Evolutionary conservation across 805 yeast genomes (phyloP).

Genomic region (Ascoidea rubescens): DNA sequence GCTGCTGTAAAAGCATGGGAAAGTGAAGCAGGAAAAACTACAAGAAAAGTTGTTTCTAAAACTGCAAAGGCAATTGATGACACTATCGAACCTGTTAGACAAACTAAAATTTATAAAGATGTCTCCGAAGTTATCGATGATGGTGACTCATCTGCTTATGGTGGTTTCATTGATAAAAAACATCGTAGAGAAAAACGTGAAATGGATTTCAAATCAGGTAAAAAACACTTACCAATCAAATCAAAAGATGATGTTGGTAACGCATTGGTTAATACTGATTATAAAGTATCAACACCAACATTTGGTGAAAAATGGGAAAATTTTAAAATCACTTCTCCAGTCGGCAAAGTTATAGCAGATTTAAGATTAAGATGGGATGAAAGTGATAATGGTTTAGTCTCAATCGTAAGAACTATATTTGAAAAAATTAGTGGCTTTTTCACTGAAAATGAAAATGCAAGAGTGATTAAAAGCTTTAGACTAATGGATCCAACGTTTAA

Average conservation of each 20-base stretch:
- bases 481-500: slow-evolving; percentile 84
- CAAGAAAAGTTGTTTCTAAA: slow-evolving; percentile 70
- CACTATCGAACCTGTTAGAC: slow-evolving; percentile 80
- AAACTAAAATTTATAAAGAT: slow-evolving; percentile 81
- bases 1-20: slow-evolving; percentile 94
- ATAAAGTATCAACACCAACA: slow-evolving; percentile 58
- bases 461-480: slow-evolving; percentile 75
- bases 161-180: slow-evolving; percentile 82
- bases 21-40: slow-evolving; percentile 78
- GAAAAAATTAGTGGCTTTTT: slow-evolving; percentile 79
- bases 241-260: slow-evolving; percentile 75
- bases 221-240: slow-evolving; percentile 52
- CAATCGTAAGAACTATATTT: slow-evolving; percentile 63
- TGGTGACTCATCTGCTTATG: slow-evolving; percentile 79
- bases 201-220: slow-evolving; percentile 42
- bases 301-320: slow-evolving; percentile 52
- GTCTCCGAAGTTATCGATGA: slow-evolving; percentile 82
- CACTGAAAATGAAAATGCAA: slow-evolving; percentile 93
- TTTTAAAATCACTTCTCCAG: slow-evolving; percentile 48
- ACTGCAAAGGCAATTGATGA: slow-evolving; percentile 82
- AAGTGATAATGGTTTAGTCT: slow-evolving; percentile 81
- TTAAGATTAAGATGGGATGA: slow-evolving; percentile 77
- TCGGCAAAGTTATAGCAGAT: slow-evolving; percentile 51
- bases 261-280: slow-evolving; percentile 69
- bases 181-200: slow-evolving; percentile 64